Conservation (phyloP, 1,139 yeast genomes). For the Casaregolazyma suthepensis region DNA sequence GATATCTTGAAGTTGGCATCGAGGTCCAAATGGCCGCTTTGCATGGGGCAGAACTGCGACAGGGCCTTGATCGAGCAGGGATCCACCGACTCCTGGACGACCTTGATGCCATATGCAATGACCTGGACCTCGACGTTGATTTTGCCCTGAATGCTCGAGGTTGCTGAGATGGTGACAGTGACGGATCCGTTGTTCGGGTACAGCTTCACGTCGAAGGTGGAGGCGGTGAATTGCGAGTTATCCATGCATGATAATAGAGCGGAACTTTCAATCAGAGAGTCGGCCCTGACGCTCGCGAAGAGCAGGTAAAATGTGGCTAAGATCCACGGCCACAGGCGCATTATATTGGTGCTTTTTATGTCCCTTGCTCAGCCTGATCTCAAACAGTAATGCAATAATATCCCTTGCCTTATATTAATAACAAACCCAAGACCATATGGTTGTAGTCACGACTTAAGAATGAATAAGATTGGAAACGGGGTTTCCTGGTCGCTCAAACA, state of each 20-base stretch:
- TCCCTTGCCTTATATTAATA: background rate
- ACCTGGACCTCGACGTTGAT: conserved; percentile 62
- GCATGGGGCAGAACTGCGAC: conserved; percentile 69
- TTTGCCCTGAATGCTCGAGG: conserved; percentile 71
- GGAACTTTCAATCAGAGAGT: conserved; percentile 42
- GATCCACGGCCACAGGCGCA: background rate
- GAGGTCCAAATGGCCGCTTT: conserved; percentile 81
- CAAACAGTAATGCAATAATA: background rate
- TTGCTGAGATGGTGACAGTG: conserved; percentile 64
- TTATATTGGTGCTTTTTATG: background rate
- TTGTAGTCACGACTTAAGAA: background rate
- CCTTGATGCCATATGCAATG: conserved; percentile 78
- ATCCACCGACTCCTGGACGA: conserved; percentile 49
- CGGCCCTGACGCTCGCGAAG: conserved; percentile 10
- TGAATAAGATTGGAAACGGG: background rate
- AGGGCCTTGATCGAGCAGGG: conserved; percentile 50
- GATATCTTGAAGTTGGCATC: conserved; percentile 43
- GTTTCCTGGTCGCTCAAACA: background rate
- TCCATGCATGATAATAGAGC: conserved; percentile 94
- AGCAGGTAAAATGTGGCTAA: background rate
- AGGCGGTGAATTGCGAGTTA: conserved; percentile 79
- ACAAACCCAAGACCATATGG: background rate
- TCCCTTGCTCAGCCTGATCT: background rate
- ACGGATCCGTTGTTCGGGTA: conserved; percentile 61
- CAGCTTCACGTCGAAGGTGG: conserved; percentile 71